These are phyloP conservation scores for Jaltomata sinuosa DNA, from an alignment of 257 asterid genomes.

Conservation along the genomic window DNA sequence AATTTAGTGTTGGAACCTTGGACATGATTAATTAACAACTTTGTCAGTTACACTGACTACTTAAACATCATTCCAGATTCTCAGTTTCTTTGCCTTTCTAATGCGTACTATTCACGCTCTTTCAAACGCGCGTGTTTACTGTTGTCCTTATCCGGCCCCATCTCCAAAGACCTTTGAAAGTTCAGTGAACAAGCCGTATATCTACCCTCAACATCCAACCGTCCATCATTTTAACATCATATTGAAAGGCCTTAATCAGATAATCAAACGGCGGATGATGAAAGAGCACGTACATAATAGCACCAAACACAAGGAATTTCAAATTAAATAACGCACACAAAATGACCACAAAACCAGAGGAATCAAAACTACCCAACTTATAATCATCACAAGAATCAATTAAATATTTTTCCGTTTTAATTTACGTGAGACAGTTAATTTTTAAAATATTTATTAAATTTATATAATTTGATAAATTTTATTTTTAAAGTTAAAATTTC, in stretches of 20 bases:
- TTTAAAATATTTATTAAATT: too few relatives aligned
- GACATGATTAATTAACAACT: conserved; percentile 13
- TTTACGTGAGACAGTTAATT: too few relatives aligned
- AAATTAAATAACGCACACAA: conserved; percentile 21
- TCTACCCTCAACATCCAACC: conserved; percentile 17
- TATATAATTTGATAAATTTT: too few relatives aligned
- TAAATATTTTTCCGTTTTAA: too few relatives aligned
- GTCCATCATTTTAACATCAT: neutral
- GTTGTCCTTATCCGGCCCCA: neutral
- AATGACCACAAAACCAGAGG: conserved; percentile 9
- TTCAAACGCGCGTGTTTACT: conserved; percentile 27
- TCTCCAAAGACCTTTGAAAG: conserved; percentile 6
- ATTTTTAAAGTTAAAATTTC: too few relatives aligned
- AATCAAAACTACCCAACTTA: conserved; percentile 31
- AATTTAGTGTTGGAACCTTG: neutral
- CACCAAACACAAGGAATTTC: conserved; percentile 20
- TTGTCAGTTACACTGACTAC: conserved; percentile 14
- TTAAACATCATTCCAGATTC: conserved; percentile 19
- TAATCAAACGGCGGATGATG: conserved; percentile 23
- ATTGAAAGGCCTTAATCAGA: neutral
- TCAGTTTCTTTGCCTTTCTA: neutral
- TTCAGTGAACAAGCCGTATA: conserved; percentile 8
- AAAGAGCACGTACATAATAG: conserved; percentile 6
- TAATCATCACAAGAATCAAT: conserved; percentile 42
- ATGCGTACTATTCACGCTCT: conserved; percentile 1